A percentile compares a stretch with the other conserved stretches of the same genome.
These are phyloP conservation scores for Fusarium falciforme DNA, from an alignment of 2,329 filamentous ascomycete genomes.

Conservation along the genomic window DNA sequence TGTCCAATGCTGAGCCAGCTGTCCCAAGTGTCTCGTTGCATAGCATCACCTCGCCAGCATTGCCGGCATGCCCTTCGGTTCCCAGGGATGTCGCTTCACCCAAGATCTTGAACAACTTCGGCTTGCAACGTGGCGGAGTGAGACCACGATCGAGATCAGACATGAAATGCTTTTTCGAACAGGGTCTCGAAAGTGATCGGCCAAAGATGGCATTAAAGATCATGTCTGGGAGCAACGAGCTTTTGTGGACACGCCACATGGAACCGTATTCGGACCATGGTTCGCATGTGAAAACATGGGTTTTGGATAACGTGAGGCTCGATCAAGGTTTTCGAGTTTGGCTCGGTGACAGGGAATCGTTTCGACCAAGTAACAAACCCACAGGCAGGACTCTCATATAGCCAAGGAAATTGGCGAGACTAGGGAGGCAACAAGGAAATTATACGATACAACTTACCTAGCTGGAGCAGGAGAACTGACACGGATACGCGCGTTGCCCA, in stretches of 20 bases:
- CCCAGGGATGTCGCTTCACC: constrained; percentile 18
- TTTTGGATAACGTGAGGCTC: background rate
- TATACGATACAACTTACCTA: constrained; percentile 54
- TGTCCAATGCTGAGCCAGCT: constrained; percentile 1
- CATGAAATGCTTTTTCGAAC: background rate
- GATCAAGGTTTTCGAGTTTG: background rate
- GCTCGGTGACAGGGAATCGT: background rate
- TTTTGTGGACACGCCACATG: background rate
- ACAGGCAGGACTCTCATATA: background rate
- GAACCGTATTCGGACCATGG: background rate
- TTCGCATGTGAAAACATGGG: background rate
- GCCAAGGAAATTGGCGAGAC: background rate
- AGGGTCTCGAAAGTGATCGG: background rate
- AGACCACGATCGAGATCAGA: constrained; percentile 9
- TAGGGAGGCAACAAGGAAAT: background rate
- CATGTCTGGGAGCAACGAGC: background rate
- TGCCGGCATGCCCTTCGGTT: constrained; percentile 12
- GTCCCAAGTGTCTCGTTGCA: background rate
- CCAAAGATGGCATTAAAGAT: background rate
- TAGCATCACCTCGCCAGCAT: constrained; percentile 10
- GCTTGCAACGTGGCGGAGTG: constrained; percentile 1
- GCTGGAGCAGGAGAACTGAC: constrained; percentile 61
- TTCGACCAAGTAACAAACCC: background rate
- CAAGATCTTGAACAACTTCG: constrained; percentile 17
- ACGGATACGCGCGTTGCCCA: constrained; percentile 55